Evolutionary conservation across 805 yeast species (phyloP), one percentile per base, ranked within the genome.

Genomic region (Blastobotrys chiropterorum): DNA sequence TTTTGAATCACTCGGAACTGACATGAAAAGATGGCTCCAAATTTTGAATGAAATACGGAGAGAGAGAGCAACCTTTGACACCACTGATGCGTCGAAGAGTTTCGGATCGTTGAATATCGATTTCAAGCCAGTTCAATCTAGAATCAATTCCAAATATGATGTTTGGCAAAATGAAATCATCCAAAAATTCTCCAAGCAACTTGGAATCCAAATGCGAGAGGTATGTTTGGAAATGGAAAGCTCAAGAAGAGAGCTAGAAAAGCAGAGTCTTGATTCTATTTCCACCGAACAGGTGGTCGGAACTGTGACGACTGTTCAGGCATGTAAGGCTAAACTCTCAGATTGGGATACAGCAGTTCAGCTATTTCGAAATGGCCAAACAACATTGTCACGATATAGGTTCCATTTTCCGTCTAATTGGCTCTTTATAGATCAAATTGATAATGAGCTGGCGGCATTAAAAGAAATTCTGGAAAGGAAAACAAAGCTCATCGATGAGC

Each of bases 391-490:
- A 1, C 71, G 74, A 26, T 68, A 72, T n/a, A 67, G 83, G 44
- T 76, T 67, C 54, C 71, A 70, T 19, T 74, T 80, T 47, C 78
- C 83, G 0, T 38, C 66, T 0, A 74, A 75, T 26, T 84, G 90
- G 85, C 55, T 82, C 0, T 79, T 71, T 61, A 70, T 70, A 46
- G 94, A 85, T 41, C 95, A 87, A 57, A 52, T 87, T 0, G 80
- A 78, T 13, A 72, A 70, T 48, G 81, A 78, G 49, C 62, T 73
- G 50, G 59, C 68, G 0, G 69, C 80, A 1, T 60, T 82, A 31
- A 49, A 57, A 1, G 71, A 77, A 38, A 62, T 78, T 8, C 49
- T 76, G 43, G 55, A 56, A 2, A 58, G 62, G 39, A 71, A 78
- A 56, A 61, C 66, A 7, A 55, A 50, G 1, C 55, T 70, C 2